phyloP scores from a whole-genome alignment of 768 basidiomycete species.

The Coprinopsis marcescibilis region DNA sequence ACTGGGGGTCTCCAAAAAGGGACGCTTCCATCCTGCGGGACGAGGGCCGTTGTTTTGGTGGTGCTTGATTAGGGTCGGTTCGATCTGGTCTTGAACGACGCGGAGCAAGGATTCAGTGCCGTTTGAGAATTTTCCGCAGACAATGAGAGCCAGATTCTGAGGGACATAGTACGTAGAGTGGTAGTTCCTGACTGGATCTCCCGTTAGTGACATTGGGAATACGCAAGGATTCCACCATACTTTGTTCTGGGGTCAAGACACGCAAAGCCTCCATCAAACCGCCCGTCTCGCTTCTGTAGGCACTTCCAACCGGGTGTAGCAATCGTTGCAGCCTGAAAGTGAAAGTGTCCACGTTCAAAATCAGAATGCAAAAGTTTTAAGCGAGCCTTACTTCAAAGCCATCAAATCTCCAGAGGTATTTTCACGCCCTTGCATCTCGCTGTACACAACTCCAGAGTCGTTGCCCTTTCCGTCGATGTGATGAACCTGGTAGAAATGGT shows the following conservation, averaged over 20 bases:
- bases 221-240: conserved; percentile 32
- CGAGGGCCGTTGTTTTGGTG: conserved; percentile 62
- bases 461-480: conserved; percentile 89
- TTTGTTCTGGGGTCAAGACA: conserved; percentile 81
- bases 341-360: not conserved
- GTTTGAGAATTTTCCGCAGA: conserved; percentile 78
- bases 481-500: conserved; percentile 58
- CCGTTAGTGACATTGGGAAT: conserved; percentile 1
- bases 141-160: conserved; percentile 86
- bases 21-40: conserved; percentile 85
- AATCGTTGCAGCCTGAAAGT: conserved; percentile 62
- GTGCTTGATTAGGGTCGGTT: conserved; percentile 75
- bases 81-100: conserved; percentile 77
- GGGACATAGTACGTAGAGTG: conserved; percentile 89
- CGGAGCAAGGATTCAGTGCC: conserved; percentile 72
- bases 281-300: conserved; percentile 94
- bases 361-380: conserved; percentile 4
- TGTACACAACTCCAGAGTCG: conserved; percentile 94
- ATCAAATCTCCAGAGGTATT: conserved; percentile 90
- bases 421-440: conserved; percentile 94
- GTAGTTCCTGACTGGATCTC: conserved; percentile 74
- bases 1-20: conserved; percentile 86
- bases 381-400: conserved; percentile 61
- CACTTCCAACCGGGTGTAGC: conserved; percentile 78
- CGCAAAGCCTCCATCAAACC: conserved; percentile 91